Percentiles rank a stretch among this genome's conserved stretches.
Conservation (phyloP, 2,329 filamentous ascomycete genomes). For the Didymella segeticola region DNA sequence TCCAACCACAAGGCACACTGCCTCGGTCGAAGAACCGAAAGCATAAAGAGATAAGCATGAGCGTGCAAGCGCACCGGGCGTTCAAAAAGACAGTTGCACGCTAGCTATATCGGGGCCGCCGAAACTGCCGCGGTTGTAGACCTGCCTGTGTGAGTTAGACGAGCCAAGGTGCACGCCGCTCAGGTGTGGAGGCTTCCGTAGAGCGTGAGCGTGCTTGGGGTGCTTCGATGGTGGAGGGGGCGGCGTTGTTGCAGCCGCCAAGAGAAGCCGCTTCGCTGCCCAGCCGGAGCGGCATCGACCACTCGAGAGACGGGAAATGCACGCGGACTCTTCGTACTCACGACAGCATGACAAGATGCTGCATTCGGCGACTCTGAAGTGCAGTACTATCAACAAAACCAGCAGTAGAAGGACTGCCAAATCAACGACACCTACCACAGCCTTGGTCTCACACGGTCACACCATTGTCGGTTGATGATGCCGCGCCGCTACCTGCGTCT, state of each 20-base stretch:
- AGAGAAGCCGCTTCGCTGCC: slow-evolving; percentile 13
- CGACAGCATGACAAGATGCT: not conserved
- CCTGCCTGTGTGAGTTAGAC: slow-evolving; percentile 21
- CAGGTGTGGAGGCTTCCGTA: slow-evolving; percentile 12
- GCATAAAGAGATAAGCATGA: slow-evolving; percentile 28
- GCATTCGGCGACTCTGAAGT: not conserved
- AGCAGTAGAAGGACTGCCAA: not conserved
- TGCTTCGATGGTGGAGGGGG: slow-evolving; percentile 15
- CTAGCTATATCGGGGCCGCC: slow-evolving; percentile 2
- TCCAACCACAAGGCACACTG: slow-evolving; percentile 7
- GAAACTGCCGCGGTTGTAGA: slow-evolving; percentile 18
- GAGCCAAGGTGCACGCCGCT: slow-evolving; percentile 4
- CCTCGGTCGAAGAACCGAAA: slow-evolving; percentile 18
- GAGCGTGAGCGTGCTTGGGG: slow-evolving; percentile 14
- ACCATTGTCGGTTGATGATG: not conserved
- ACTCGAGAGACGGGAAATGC: slow-evolving; percentile 3
- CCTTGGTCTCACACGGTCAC: not conserved
- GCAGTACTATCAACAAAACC: not conserved
- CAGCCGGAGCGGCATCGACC: slow-evolving; percentile 13
- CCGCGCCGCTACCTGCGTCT: slow-evolving; percentile 13
- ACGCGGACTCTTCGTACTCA: not conserved
- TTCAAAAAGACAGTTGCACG: slow-evolving; percentile 16
- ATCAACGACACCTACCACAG: not conserved
- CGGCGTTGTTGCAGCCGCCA: slow-evolving; percentile 4
- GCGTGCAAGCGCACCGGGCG: slow-evolving; percentile 17